Evolutionary conservation across 2,329 filamentous ascomycete genomes (phyloP), one percentile per base, ranked within the genome.

Genomic region (Aureobasidium sp.): DNA sequence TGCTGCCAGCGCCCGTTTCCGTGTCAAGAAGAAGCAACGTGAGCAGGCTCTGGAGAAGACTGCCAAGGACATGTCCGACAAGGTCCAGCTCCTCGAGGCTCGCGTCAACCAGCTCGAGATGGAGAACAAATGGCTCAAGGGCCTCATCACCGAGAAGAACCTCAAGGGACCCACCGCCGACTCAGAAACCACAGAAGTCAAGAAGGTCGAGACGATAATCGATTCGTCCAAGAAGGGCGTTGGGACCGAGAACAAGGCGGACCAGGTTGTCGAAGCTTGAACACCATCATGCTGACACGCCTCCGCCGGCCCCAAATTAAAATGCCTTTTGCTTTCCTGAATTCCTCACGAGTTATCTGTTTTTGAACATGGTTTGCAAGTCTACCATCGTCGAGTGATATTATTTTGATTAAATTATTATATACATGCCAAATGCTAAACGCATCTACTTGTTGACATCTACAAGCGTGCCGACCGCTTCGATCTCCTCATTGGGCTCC

Each of bases 1-100:
- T 1, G 79, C 79, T 44, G 79, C 79, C n/a, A 77, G 74, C 61
- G 79, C 79, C 16, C 77, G 79, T 47, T 81, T 81, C 75, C 77
- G 79, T 50, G 75, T 81, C 64, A 81, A 81, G 75, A 81, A 81
- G 78, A 81, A 81, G 77, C 78, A 81, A 69, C 77, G 79, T 49
- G 79, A 81, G 69, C 77, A 79, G 66, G 77, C 75, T 9, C 75
- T 81, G 45, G 79, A 81, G 73, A 78, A 79, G 72, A 75, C 75
- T 25, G 74, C 78, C 53, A 79, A 79, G 70, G 79, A 80, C 57
- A 80, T 81, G 76, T 72, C 72, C 37, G 79, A 80, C 63, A 76
- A 78, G 66, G 76, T 80, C 59, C 70, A 67, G 44, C 64, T 71
- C 16, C 72, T 80, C 59, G 78, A 80, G 68, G 70, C 73, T 49